Evolutionary conservation across 2,329 filamentous ascomycete genomes (phyloP).

Genomic region (Sphaerulina musiva): DNA sequence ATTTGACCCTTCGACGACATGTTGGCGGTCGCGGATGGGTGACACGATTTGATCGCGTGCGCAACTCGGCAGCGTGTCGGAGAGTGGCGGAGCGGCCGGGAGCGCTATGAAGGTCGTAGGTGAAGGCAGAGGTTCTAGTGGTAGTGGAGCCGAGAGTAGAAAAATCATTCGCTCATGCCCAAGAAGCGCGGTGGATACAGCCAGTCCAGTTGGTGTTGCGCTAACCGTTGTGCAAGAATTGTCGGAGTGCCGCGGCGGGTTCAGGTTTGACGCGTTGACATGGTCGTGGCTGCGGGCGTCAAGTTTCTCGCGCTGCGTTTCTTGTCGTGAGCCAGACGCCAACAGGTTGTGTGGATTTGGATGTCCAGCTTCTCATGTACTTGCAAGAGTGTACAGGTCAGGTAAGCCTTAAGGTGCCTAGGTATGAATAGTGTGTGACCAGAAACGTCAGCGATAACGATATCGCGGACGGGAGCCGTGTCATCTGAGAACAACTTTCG

Average conservation of each 20-base stretch:
- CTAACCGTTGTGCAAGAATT: not conserved
- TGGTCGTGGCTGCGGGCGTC: not conserved
- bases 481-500: not conserved
- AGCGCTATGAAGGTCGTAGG: not conserved
- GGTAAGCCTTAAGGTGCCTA: too few species aligned
- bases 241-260: not conserved
- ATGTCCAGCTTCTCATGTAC: not conserved
- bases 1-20: constrained; percentile 48
- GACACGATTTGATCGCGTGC: constrained; percentile 8
- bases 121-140: not conserved
- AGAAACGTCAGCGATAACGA: not conserved
- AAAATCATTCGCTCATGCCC: not conserved
- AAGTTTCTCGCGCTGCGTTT: not conserved
- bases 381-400: not conserved
- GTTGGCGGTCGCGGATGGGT: not conserved
- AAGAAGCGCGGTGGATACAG: not conserved
- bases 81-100: constrained; percentile 9
- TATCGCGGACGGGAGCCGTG: not conserved
- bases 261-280: constrained; percentile 18
- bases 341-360: not conserved
- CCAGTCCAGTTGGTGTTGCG: not conserved
- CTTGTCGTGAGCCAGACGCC: not conserved
- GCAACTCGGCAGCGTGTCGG: constrained; percentile 3
- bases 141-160: not conserved
- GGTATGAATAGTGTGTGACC: not conserved